A percentile compares a stretch with the other conserved stretches of the same genome.
phyloP scores from a whole-genome alignment of 2,329 filamentous ascomycete genomes.

The Elsinoe perseae region DNA sequence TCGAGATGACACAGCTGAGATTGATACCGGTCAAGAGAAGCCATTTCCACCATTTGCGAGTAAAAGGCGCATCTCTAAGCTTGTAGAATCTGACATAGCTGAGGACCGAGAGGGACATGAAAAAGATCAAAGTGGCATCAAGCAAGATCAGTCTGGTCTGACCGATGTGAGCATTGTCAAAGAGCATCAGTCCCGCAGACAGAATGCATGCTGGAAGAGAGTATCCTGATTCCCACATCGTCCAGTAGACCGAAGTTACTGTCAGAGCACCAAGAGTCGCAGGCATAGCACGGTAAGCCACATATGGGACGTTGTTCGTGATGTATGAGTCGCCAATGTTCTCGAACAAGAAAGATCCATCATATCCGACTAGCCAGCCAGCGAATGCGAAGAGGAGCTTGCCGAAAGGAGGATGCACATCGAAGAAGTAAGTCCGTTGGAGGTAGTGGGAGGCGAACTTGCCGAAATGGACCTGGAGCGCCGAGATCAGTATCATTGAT shows the following conservation, averaged over 20 bases:
- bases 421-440: constrained; percentile 98
- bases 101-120: constrained; percentile 90
- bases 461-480: neutral
- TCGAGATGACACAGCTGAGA: constrained; percentile 94
- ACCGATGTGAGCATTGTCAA: constrained; percentile 96
- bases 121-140: constrained; percentile 86
- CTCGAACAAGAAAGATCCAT: constrained; percentile 95
- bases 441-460: constrained; percentile 66
- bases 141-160: constrained; percentile 93
- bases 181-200: constrained; percentile 75
- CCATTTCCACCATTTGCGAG: constrained; percentile 99
- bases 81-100: constrained; percentile 99
- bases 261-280: constrained; percentile 87
- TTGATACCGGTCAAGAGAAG: constrained; percentile 88
- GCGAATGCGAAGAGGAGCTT: constrained; percentile 96
- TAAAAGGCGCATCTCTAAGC: constrained; percentile 78
- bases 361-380: constrained; percentile 95
- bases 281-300: constrained; percentile 88
- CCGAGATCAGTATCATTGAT: neutral
- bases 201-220: constrained; percentile 86
- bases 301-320: constrained; percentile 91
- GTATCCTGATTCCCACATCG: constrained; percentile 99
- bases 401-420: constrained; percentile 95
- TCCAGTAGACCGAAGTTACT: constrained; percentile 86
- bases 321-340: constrained; percentile 99